Base-by-base conservation (phyloP, 2,329 filamentous ascomycete genomes). In the Stemphylium beticola region DNA sequence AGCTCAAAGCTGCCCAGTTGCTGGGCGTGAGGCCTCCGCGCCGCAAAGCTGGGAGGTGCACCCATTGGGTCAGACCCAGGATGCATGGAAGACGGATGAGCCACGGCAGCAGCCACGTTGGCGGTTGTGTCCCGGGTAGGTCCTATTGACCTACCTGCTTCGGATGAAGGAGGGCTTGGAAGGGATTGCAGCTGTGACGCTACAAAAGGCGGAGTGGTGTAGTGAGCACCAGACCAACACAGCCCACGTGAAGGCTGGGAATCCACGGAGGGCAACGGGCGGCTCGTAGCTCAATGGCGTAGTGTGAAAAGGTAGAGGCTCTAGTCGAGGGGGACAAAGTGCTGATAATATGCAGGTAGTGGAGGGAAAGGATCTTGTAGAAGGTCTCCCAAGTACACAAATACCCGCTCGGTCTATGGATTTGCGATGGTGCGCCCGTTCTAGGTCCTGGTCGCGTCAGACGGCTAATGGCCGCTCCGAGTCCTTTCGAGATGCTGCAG, bases 1-100 rank as follows among this genome's bases (percentile, higher is more conserved):
- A 91, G 83, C 69, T 89, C 86, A 71, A 91, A 90, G 63, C 78
- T 83, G 53, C 88, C 88, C 58, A 92, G 82, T 65, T 84, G 83
- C 53, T 84, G 85, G 58, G 88, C 86, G 69, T 88, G 88, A 69
- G 87, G 85, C 75, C 89, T 85, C 68, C 89, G 85, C 74, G 87
- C 83, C 64, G 87, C 85, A 73, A 92, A 87, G 78, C 88, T 89
- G 71, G 83, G 81, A 66, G 84, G 81, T 67, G 81, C 79, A 74
- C 82, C 82, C 78, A 87, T 82, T 73, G 79, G 78, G 74, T 87
- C 84, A 71, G 85, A 76, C 71, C 82, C 81, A 73, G 83, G 79
- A 77, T 85, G 82, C 85, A 87, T 88, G 73, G 82, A 83, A 72
- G 82, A 78, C 72, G 82, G 81, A 68, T 82, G 83, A 67, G 83